Evolutionary conservation across 2,329 filamentous ascomycete species (phyloP).

Genomic region (Colletotrichum camelliae): DNA sequence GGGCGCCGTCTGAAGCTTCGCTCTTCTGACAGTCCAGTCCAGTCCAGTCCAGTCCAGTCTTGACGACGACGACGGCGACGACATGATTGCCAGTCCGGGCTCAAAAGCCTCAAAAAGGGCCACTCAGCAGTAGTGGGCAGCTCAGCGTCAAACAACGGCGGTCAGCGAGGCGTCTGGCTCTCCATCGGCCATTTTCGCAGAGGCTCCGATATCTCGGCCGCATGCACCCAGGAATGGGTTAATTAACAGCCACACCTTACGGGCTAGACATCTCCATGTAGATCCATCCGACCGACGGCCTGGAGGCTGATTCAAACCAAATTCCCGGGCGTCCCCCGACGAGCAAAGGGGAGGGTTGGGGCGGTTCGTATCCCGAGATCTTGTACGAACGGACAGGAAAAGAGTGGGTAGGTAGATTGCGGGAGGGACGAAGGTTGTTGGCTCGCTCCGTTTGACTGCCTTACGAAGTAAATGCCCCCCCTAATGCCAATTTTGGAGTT

Average conservation of each 20-base stretch:
- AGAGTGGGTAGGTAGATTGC: background rate
- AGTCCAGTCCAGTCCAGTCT: background rate
- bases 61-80: background rate
- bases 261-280: background rate
- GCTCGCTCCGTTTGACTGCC: background rate
- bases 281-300: conserved; percentile 3
- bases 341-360: background rate
- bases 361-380: background rate
- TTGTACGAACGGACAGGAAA: background rate
- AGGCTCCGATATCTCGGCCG: conserved; percentile 9
- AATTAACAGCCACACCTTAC: conserved; percentile 9
- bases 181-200: conserved; percentile 2
- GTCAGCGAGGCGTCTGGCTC: background rate
- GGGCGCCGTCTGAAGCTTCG: background rate
- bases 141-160: background rate
- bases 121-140: background rate
- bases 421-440: background rate
- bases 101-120: background rate
- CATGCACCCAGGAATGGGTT: conserved; percentile 2
- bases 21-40: background rate
- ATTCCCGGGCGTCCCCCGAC: background rate
- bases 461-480: background rate
- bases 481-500: background rate
- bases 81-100: background rate
- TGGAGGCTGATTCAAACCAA: background rate